Evolutionary conservation across 2,329 filamentous ascomycete genomes (phyloP).

Genomic region (Aquanectria penicillioides): DNA sequence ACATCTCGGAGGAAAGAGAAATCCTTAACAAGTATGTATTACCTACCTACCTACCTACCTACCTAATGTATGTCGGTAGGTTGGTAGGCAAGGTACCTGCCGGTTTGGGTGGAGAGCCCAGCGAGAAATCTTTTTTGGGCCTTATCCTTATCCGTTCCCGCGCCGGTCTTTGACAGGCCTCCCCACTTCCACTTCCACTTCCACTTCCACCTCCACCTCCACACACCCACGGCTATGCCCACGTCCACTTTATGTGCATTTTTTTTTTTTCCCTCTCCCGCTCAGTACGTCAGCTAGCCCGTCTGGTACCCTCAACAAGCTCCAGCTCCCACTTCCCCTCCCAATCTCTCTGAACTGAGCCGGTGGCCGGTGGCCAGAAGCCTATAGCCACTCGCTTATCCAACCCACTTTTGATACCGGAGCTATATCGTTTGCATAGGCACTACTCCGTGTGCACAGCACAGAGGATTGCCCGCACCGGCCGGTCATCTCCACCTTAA

Average conservation of each 20-base stretch:
- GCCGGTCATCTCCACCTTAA: not conserved
- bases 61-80: no score
- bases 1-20: slow-evolving; percentile 9
- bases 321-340: no score
- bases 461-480: slow-evolving; percentile 2
- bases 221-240: not conserved
- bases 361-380: not conserved
- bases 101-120: slow-evolving; percentile 12
- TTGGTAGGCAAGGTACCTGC: slow-evolving; percentile 2
- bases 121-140: slow-evolving; percentile 22
- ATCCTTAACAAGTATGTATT: not conserved
- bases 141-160: slow-evolving; percentile 27
- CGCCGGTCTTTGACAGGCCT: slow-evolving; percentile 5
- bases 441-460: no score
- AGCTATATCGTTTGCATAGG: slow-evolving; percentile 1
- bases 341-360: slow-evolving; percentile 10
- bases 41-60: no score
- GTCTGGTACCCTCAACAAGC: no score
- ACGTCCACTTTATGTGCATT: no score
- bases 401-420: slow-evolving; percentile 14
- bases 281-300: no score
- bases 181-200: slow-evolving; percentile 6
- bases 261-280: slow-evolving; percentile 5
- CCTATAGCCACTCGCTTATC: slow-evolving; percentile 3
- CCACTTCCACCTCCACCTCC: not conserved